Conservation (phyloP, 2,329 filamentous ascomycete species). For the Beauveria sp. region DNA sequence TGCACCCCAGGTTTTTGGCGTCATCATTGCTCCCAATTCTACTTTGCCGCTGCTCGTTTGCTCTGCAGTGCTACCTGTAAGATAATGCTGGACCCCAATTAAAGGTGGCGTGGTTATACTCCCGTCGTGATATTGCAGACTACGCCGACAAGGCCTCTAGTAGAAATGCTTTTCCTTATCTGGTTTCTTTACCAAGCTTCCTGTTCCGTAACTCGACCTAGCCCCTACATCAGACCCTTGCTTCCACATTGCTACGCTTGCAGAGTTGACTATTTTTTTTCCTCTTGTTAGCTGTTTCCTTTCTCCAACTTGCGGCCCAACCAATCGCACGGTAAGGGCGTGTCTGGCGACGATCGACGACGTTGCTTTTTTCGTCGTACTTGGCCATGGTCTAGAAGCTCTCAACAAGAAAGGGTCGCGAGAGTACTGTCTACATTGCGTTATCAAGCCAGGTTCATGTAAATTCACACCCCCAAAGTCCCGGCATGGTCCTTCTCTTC, state of each 20-base stretch:
- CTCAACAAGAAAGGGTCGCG: neutral
- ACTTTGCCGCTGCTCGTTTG: neutral
- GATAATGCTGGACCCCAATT: neutral
- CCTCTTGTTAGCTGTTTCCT: too few relatives aligned
- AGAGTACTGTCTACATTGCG: neutral
- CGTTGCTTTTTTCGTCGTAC: neutral
- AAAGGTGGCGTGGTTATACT: neutral
- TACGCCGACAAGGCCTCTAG: neutral
- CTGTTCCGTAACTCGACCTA: neutral
- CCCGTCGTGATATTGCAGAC: neutral
- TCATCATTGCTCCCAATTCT: neutral
- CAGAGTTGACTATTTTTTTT: neutral
- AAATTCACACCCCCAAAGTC: neutral
- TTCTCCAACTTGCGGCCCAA: neutral
- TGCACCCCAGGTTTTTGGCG: slow-evolving; percentile 8
- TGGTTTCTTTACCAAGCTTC: neutral
- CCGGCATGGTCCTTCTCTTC: neutral
- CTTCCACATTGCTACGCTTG: neutral
- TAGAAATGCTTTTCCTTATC: neutral
- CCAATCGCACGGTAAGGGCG: neutral
- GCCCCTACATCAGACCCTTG: neutral
- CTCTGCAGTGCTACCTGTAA: neutral
- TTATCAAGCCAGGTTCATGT: neutral
- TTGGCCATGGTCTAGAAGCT: neutral
- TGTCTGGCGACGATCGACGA: too few relatives aligned